Conservation (phyloP, 2,329 filamentous ascomycete genomes). For the Nemania sp. region DNA sequence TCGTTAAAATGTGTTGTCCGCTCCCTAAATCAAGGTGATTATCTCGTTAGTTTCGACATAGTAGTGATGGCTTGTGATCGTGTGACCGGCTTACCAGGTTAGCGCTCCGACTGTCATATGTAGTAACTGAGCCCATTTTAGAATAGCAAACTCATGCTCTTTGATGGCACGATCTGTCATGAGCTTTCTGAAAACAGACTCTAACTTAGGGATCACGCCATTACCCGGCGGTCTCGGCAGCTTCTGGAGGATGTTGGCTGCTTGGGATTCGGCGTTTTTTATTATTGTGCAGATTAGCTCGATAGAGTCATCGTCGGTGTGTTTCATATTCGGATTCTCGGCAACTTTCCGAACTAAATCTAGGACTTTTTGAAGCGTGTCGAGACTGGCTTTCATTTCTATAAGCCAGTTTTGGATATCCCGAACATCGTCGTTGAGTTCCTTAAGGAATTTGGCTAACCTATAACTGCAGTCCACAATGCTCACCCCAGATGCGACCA, state of each 20-base stretch:
- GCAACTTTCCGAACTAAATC: constrained; percentile 5
- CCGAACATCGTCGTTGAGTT: constrained; percentile 14
- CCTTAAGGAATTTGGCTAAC: constrained; percentile 15
- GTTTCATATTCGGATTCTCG: constrained; percentile 3
- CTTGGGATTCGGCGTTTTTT: background rate
- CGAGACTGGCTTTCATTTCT: constrained; percentile 5
- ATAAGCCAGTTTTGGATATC: constrained; percentile 13
- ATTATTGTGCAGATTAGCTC: constrained; percentile 15
- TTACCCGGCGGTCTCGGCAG: background rate
- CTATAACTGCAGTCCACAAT: constrained; percentile 22
- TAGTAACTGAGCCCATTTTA: constrained; percentile 1
- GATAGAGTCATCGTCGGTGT: constrained; percentile 1
- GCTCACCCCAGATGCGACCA: constrained; percentile 20
- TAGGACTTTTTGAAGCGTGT: constrained; percentile 3
- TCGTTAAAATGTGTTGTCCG: constrained; percentile 3
- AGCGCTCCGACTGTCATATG: background rate
- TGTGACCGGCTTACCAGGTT: constrained; percentile 5
- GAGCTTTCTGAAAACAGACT: constrained; percentile 12
- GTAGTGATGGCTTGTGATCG: background rate
- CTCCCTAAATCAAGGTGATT: constrained; percentile 7
- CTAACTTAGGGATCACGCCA: constrained; percentile 10
- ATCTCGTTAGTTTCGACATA: constrained; percentile 5
- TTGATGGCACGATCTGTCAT: constrained; percentile 19
- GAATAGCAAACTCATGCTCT: constrained; percentile 13
- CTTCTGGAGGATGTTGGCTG: constrained; percentile 13